Evolutionary conservation across 345 rosid genomes (phyloP).

Genomic region (Brassica cretica): DNA sequence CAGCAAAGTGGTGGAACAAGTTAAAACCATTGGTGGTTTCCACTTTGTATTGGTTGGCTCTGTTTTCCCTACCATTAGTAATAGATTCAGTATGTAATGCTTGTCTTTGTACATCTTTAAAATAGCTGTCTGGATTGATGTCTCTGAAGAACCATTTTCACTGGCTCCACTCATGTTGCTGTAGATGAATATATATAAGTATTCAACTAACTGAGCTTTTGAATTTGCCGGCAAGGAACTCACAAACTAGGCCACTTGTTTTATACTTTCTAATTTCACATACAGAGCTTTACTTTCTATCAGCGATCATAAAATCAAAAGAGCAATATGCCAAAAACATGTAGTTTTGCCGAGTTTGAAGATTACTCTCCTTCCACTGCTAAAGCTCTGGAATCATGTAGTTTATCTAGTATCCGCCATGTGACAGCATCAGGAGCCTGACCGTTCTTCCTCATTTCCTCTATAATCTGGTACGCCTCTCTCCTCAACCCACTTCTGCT

Average conservation of each 20-base stretch:
- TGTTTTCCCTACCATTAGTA: slow-evolving; percentile 1
- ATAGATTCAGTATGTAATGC: slow-evolving; percentile 5
- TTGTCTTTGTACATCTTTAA: slow-evolving; percentile 28
- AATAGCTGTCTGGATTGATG: slow-evolving; percentile 6
- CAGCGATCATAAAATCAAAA: neutral
- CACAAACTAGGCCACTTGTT: slow-evolving; percentile 5
- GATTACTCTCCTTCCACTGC: slow-evolving; percentile 17
- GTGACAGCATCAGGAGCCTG: slow-evolving; percentile 78
- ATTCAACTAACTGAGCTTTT: neutral
- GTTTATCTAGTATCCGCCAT: slow-evolving; percentile 78
- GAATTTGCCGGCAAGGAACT: neutral
- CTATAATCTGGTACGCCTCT: slow-evolving; percentile 77
- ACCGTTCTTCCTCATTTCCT: slow-evolving; percentile 76
- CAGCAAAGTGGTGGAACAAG: slow-evolving; percentile 31
- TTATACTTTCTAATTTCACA: neutral
- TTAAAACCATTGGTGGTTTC: slow-evolving; percentile 4
- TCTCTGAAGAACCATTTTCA: neutral
- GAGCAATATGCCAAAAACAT: slow-evolving; percentile 14
- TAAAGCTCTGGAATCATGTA: slow-evolving; percentile 40
- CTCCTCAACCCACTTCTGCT: slow-evolving; percentile 65
- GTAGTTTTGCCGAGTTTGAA: neutral
- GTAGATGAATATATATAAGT: neutral
- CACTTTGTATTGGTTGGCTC: neutral
- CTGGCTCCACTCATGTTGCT: slow-evolving; percentile 13
- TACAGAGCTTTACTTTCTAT: neutral